Evolutionary conservation across 2,329 filamentous ascomycete species (phyloP), one percentile per base, ranked within the genome.

Genomic region (Botrytis hyacinthi): DNA sequence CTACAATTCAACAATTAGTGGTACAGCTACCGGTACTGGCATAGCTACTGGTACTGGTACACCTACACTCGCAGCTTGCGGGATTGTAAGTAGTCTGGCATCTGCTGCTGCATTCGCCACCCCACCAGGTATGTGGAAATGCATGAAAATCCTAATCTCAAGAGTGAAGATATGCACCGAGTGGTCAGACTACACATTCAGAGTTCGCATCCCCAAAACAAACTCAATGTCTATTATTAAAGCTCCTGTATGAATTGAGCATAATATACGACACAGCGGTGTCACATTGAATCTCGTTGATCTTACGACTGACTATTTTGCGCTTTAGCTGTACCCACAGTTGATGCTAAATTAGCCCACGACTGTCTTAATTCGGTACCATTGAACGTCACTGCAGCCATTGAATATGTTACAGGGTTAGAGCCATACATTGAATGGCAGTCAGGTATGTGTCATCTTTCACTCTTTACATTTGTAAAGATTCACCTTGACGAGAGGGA

Each of bases 371-470:
- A 77, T 29, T 80, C 79, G 1, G 79, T 81, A 5, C 78, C 80
- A 29, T 72, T 81, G 71, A 74, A 77, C 35, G 77, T 77, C 66
- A 68, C 71, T 4, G 78, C 76, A 29, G 80, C 79, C 14, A 32
- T 81, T 60, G 65, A 73, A 29, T 66, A 79, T 29, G 77, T 80
- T 2, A 77, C 78, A 60, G 62, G 76, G 22, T 74, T 79, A 35
- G 73, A 74, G 46, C 80, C 80, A 20, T 81, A 80, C 66, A 62
- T 81, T 10, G 76, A 80, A 67, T 81, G 78, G 76, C 80, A 81
- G 72, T 78, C 76, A 69, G 78, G 79, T 80, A 73, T 73, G 76
- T 35, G 48, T 9, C 20, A 46, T 44, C 22, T 37, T 0, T 51
- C 32, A 20, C 5, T 35, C 4, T 22, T 44, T 16, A 26, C 32